Base-by-base conservation (phyloP, 768 basidiomycete species). In the Termitomyces sp. region DNA sequence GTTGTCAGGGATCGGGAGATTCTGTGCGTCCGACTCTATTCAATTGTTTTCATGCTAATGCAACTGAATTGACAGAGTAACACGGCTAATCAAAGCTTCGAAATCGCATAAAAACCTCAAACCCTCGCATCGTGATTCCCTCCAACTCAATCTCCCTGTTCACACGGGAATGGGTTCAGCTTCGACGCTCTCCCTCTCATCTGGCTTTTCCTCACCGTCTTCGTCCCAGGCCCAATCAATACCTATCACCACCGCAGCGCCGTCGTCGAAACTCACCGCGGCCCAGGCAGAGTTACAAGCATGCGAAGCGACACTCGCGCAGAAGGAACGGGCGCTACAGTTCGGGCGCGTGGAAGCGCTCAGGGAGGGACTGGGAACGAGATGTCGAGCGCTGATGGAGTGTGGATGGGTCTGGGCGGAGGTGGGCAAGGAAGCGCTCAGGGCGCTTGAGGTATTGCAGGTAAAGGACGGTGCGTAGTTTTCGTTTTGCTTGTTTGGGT, bases 231-330 rank as follows among this genome's bases (percentile, higher is more conserved):
- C 22, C 38, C 66, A 45, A 68, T 74, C 55, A 11, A 5, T n/a
- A 2, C 7, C 33, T 0, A 38, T 38, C 15, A 3, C 15, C 11
- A 68, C 70, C 5, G 68, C 76, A 3, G 53, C 38, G 9, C 36
- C 55, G 4, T 74, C 76, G 13, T 69, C 75, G n/a, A 91, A 90
- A 68, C 79, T 91, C 8, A 76, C 77, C 0, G 75, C 83, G 2
- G 90, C 91, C 0, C 92, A 93, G 65, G 76, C 87, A 0, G 89
- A 93, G 64, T 77, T 94, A 20, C 91, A 92, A 66, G 92, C 90
- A 9, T 94, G 92, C 70, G 92, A 94, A 69, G 77, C 82, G 0
- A 89, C 89, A 58, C 79, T 94, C 2, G 87, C 87, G 0, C 61
- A 75, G 32, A 91, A 91, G 70, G 91, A 94, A 69, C 79, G 74